These are phyloP conservation scores for Aspergillus tamarii DNA, from an alignment of 2,329 filamentous ascomycete genomes.

Conservation along the genomic window DNA sequence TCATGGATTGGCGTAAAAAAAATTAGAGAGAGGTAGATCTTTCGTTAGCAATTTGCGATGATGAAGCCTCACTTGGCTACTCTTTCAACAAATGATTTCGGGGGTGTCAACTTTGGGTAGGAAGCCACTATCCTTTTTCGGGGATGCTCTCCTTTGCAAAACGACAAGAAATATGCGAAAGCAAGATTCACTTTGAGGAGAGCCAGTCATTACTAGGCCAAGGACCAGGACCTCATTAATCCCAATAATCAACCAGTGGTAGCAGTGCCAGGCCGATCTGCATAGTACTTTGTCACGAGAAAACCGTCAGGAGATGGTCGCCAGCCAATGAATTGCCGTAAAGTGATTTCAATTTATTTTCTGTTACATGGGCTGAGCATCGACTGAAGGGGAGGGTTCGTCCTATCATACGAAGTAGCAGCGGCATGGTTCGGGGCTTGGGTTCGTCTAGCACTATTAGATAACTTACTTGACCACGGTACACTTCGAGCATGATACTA, in stretches of 20 bases:
- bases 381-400: conserved; percentile 15
- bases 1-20: conserved; percentile 1
- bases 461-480: conserved; percentile 5
- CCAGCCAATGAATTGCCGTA: conserved; percentile 18
- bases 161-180: not conserved
- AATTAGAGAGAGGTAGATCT: conserved; percentile 11
- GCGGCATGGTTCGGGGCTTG: conserved; percentile 18
- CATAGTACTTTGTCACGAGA: conserved; percentile 29
- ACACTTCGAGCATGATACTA: conserved; percentile 5
- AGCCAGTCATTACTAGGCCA: not conserved
- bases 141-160: not conserved
- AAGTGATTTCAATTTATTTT: conserved; percentile 25
- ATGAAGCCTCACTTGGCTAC: conserved; percentile 19
- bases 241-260: conserved; percentile 16
- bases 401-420: conserved; percentile 22
- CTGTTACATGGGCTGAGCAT: conserved; percentile 14
- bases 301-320: conserved; percentile 17
- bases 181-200: not conserved
- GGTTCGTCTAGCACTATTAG: conserved; percentile 14
- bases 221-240: conserved; percentile 3
- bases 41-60: conserved; percentile 7
- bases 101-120: conserved; percentile 12
- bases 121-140: not conserved
- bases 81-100: conserved; percentile 15
- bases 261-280: conserved; percentile 18